Percentiles rank a stretch among this genome's conserved stretches.
phyloP scores from a whole-genome alignment of 1,284 basidiomycete species.

The Ganoderma boninense region DNA sequence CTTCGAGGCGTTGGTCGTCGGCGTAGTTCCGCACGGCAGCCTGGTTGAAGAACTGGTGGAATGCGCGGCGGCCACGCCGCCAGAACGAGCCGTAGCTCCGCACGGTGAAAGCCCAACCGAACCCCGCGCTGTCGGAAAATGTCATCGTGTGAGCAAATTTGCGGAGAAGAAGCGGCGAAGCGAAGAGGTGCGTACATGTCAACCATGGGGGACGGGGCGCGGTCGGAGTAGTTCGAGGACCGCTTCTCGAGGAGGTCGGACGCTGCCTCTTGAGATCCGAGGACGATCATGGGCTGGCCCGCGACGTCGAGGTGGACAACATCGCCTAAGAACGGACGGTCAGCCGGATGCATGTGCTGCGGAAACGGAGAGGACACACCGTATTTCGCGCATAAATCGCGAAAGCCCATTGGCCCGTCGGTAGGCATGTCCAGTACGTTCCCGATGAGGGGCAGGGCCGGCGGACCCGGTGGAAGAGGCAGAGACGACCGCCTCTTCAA shows the following conservation, averaged over 20 bases:
- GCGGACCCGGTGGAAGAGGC: constrained; percentile 17
- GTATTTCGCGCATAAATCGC: not conserved
- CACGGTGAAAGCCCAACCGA: constrained; percentile 23
- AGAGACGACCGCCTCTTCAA: not conserved
- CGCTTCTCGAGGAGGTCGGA: constrained; percentile 14
- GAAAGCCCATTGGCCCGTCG: not conserved
- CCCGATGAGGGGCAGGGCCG: constrained; percentile 15
- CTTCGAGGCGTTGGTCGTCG: constrained; percentile 15
- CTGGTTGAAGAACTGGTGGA: constrained; percentile 31
- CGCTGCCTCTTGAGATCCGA: constrained; percentile 11
- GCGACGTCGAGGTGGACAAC: constrained; percentile 8
- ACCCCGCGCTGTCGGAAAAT: constrained; percentile 15
- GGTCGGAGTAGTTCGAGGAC: constrained; percentile 12
- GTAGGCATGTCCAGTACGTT: constrained; percentile 12
- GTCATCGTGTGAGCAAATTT: not conserved
- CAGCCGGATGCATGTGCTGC: too few relatives aligned
- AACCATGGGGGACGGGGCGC: constrained; percentile 1
- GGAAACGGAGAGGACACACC: not conserved
- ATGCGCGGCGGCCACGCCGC: constrained; percentile 17
- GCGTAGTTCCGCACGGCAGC: constrained; percentile 15
- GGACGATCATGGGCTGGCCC: constrained; percentile 12
- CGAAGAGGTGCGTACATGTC: not conserved
- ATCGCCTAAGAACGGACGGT: not conserved
- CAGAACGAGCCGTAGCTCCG: constrained; percentile 23
- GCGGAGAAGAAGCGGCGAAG: too few relatives aligned